phyloP scores from a whole-genome alignment of 805 yeast genomes.

The Yarrowia hollandica region DNA sequence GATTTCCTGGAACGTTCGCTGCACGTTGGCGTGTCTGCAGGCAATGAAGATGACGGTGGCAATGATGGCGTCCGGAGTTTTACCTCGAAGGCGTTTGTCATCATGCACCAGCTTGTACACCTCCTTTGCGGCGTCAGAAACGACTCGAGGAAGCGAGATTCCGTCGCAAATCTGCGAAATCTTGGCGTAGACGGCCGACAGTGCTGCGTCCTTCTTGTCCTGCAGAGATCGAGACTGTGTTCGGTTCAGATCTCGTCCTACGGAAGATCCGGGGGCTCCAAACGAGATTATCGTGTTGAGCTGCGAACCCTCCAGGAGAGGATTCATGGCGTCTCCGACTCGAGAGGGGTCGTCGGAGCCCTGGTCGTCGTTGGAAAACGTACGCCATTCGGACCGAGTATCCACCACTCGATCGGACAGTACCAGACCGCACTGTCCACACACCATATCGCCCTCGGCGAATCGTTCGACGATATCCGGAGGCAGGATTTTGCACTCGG shows the following conservation, averaged over 20 bases:
- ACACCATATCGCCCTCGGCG: conserved; percentile 97
- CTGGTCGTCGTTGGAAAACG: conserved; percentile 95
- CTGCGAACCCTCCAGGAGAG: conserved; percentile 85
- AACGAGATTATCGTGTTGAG: conserved; percentile 89
- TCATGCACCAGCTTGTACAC: conserved; percentile 90
- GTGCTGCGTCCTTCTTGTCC: conserved; percentile 83
- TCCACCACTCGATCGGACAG: conserved; percentile 90
- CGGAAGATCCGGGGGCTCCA: conserved; percentile 78
- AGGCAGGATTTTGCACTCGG: conserved; percentile 93
- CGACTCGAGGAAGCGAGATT: conserved; percentile 88
- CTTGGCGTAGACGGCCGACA: conserved; percentile 84
- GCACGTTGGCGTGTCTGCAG: conserved; percentile 89
- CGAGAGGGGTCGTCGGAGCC: conserved; percentile 98
- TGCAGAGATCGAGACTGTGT: conserved; percentile 84
- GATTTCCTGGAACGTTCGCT: conserved; percentile 92
- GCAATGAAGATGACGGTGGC: conserved; percentile 96
- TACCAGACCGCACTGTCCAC: conserved; percentile 95
- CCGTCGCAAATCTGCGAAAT: conserved; percentile 97
- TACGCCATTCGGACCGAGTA: conserved; percentile 97
- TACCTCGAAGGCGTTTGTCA: conserved; percentile 80
- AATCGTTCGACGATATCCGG: conserved; percentile 94
- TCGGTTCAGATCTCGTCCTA: conserved; percentile 85
- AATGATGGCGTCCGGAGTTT: conserved; percentile 90
- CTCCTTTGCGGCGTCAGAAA: conserved; percentile 96
- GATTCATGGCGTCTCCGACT: conserved; percentile 97